Base-by-base conservation (phyloP, 805 yeast species). In the Lachancea thermotolerans region DNA sequence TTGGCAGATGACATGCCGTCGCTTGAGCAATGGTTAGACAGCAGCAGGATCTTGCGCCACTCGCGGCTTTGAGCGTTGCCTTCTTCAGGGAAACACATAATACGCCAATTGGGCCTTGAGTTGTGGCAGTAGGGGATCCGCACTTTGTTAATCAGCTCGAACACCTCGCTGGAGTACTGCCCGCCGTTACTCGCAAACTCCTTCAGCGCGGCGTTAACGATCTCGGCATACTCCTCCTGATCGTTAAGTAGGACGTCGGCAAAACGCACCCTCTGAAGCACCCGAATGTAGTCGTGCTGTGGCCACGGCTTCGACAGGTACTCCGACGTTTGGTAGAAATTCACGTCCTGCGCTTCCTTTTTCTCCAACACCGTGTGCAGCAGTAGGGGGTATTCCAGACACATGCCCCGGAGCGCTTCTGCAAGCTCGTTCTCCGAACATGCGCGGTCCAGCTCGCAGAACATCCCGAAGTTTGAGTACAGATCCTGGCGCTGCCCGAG, bases 1-100 rank as follows among this genome's bases (percentile, higher is more conserved):
- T 56, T 54, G 2, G 51, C 41, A 21, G 52, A 55, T 29, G 55
- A 53, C n/a, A 42, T 45, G 7, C 58, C 65, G 45, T 60, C 65
- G 10, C 55, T 49, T 30, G 47, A 44, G 38, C 54, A 50, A 43
- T 60, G 65, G 34, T 60, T 57, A 33, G 58, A 52, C 17, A 60
- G 35, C 37, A 47, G 55, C 25, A 52, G 46, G 4, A 58, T 37
- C n/a, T 49, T 35, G 3, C 42, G 39, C 37, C 37, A 39, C 15
- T 15, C 36, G 16, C 38, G 29, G 9, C 25, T 6, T 5, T 40
- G 25, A 7, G 25, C 44, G 8, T 32, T 32, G 41, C 29, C 42
- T 9, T 8, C 33, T n/a, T 39, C 47, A 1, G 55, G 54, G 32
- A 59, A 40, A 30, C 51, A 47, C 21, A 56, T 21, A 9, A 59